Percentiles rank a stretch among this genome's conserved stretches.
Conservation (phyloP, 768 basidiomycete species). For the Gloeophyllum trabeum region DNA sequence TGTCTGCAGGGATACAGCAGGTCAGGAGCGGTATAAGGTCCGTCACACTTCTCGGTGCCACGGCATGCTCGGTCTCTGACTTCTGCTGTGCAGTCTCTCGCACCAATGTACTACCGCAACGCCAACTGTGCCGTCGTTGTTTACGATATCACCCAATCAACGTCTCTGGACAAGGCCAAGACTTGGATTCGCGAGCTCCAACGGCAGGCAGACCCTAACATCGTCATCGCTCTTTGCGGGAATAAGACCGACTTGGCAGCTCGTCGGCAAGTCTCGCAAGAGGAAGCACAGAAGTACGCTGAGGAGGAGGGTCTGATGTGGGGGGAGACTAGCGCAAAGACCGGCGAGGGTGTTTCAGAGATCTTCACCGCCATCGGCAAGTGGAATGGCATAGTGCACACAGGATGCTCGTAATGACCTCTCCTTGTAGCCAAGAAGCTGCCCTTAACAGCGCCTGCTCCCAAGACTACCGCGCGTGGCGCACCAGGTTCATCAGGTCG, state of each 20-base stretch:
- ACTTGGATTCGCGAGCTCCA: slow-evolving; percentile 96
- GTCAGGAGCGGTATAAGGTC: slow-evolving; percentile 90
- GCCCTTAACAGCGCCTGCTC: slow-evolving; percentile 67
- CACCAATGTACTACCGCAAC: slow-evolving; percentile 94
- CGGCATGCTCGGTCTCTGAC: slow-evolving; percentile 17
- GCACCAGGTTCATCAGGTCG: slow-evolving; percentile 37
- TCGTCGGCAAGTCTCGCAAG: slow-evolving; percentile 75
- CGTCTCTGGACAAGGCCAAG: slow-evolving; percentile 90
- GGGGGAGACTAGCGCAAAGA: slow-evolving; percentile 87
- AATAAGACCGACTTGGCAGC: slow-evolving; percentile 88
- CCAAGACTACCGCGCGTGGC: slow-evolving; percentile 41
- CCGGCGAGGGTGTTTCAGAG: slow-evolving; percentile 75
- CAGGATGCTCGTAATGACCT: slow-evolving; percentile 3
- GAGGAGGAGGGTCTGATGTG: slow-evolving; percentile 90
- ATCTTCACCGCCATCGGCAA: slow-evolving; percentile 81
- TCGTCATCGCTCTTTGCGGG: slow-evolving; percentile 92
- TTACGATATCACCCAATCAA: slow-evolving; percentile 89
- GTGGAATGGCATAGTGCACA: slow-evolving; percentile 12
- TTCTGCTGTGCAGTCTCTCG: slow-evolving; percentile 27
- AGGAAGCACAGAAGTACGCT: slow-evolving; percentile 88
- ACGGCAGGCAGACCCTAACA: slow-evolving; percentile 94
- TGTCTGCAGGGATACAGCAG: slow-evolving; percentile 76
- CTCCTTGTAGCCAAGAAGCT: slow-evolving; percentile 65
- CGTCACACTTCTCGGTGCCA: slow-evolving; percentile 2
- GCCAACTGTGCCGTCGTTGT: slow-evolving; percentile 92